Conservation (phyloP, 441 rosid genomes). For the Manihot esculenta region DNA sequence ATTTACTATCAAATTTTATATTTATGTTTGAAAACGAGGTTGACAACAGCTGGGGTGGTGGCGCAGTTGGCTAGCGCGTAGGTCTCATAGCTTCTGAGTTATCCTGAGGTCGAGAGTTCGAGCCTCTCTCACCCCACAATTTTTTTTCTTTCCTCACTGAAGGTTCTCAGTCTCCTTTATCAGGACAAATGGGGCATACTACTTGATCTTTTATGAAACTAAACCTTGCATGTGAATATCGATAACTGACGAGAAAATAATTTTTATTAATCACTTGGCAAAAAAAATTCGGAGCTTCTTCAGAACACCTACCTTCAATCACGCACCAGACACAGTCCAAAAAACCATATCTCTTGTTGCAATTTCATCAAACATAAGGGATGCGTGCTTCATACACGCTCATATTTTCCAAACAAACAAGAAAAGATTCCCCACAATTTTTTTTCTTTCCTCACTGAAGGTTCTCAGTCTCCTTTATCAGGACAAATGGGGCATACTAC, state of each 20-base stretch:
- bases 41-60: constrained; percentile 99
- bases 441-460: too few species aligned
- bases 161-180: too few species aligned
- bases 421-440: too few species aligned
- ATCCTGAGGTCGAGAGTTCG: constrained; percentile 99
- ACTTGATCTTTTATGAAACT: constrained; percentile 39
- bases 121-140: constrained; percentile 94
- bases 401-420: too few species aligned
- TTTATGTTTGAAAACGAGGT: too few species aligned
- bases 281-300: constrained; percentile 46
- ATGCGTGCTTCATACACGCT: constrained; percentile 42
- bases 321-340: constrained; percentile 58
- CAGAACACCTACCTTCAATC: constrained; percentile 44
- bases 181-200: too few species aligned
- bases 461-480: too few species aligned
- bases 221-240: constrained; percentile 45
- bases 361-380: constrained; percentile 55
- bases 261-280: constrained; percentile 46
- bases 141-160: too few species aligned
- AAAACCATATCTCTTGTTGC: constrained; percentile 54
- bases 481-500: too few species aligned
- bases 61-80: constrained; percentile 99
- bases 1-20: too few species aligned
- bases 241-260: constrained; percentile 56
- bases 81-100: constrained; percentile 96